Evolutionary conservation across 352 stramenopile genomes (phyloP), one percentile per base, ranked within the genome.

Genomic region (Pythium utonaiense): DNA sequence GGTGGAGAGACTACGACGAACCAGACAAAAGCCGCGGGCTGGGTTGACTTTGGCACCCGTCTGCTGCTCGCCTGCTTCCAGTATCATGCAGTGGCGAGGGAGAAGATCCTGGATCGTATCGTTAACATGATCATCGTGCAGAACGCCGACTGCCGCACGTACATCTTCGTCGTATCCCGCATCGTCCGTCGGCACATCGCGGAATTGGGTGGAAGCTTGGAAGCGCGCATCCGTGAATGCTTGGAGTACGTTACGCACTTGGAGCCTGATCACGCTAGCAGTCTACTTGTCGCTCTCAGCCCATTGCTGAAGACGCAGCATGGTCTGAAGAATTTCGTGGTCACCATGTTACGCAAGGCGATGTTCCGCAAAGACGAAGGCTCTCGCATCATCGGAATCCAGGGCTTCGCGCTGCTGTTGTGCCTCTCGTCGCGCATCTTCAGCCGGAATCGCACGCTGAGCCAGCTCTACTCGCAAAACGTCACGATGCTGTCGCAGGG

Each of bases 341-440:
- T 88, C 34, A 48, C 86, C 40, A 81, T 75, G 44, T 63, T 88
- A 24, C 74, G 78, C 19, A 88, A 88, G 52, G 73, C 75, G 3
- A 83, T 88, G 75, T 84, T 86, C 58, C 72, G 75, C 1, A 82
- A 83, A 57, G 78, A 86, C 42, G 69, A 75, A 65, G 40, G 53
- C 24, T 80, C 71, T 14, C 61, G 78, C 16, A 81, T 77, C 48
- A 77, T 86, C 24, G 75, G 59, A 5, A 83, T 88, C 34, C 59
- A 71, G 33, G 78, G 78, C 3, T 74, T 88, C 12, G 63, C 63
- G 25, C 66, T 75, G 21, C 47, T 84, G 17, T 41, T 84, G 4
- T 71, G 74, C 21, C 69, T 80, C 2, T 80, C 74, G 2, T 71
- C 71, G 1, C 50, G 68, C 22, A 66, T 80, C 17, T 78, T 84